Evolutionary conservation across 225 moss, liverwort and hornwort genomes (phyloP).

Genomic region (Climacium dendroides): DNA sequence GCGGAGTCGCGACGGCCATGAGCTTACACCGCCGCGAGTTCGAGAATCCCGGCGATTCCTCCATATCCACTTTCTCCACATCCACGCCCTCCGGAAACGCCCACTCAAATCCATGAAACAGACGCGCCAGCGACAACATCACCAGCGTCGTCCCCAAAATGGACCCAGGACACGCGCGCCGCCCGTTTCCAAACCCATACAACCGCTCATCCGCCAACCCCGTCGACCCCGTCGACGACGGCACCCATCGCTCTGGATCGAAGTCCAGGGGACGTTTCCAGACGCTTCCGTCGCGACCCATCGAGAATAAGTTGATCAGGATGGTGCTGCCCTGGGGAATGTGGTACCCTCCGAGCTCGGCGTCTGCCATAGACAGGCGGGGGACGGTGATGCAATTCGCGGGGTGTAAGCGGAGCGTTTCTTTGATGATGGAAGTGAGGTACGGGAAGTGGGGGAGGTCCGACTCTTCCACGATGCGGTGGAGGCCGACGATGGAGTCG

Average conservation of each 20-base stretch:
- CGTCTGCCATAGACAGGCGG: conserved; percentile 9
- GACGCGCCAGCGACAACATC: conserved; percentile 1
- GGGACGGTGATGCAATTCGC: conserved; percentile 9
- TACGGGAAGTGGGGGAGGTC: conserved; percentile 9
- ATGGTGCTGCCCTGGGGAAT: conserved; percentile 29
- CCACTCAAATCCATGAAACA: conserved; percentile 32
- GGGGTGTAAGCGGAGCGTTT: conserved; percentile 22
- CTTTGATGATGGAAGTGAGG: conserved; percentile 13
- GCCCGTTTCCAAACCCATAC: conserved; percentile 21
- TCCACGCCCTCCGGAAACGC: not conserved
- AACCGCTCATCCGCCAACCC: not conserved
- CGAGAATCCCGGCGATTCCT: conserved; percentile 1
- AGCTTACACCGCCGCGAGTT: not conserved
- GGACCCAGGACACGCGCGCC: conserved; percentile 19
- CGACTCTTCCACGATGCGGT: conserved; percentile 16
- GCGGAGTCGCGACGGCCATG: not conserved
- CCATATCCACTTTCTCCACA: not conserved
- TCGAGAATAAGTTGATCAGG: conserved; percentile 21
- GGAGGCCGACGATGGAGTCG: conserved; percentile 12
- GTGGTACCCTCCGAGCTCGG: conserved; percentile 24
- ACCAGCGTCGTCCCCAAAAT: conserved; percentile 13
- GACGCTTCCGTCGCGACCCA: not conserved
- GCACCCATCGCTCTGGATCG: conserved; percentile 27
- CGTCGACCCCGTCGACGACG: not conserved
- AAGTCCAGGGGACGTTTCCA: conserved; percentile 13